phyloP scores from a whole-genome alignment of 1,284 basidiomycete genomes.

The Ustilago esculenta region DNA sequence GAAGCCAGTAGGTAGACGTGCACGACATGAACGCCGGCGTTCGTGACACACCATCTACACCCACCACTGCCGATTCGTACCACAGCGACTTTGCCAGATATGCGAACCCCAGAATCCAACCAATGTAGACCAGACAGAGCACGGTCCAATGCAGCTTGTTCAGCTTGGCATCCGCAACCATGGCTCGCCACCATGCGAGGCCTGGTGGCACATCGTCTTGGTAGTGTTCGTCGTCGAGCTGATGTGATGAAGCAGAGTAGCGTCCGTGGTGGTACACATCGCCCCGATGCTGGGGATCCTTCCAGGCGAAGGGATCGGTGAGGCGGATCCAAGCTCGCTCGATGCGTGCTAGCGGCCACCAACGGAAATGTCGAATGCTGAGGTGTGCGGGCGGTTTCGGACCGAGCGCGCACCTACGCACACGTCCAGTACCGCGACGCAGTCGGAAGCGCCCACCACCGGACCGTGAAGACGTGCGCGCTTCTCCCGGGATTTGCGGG shows the following conservation, averaged over 20 bases:
- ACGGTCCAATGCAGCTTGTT: slow-evolving; percentile 58
- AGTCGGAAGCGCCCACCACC: too few species aligned
- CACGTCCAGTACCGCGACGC: background rate
- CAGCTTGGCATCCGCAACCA: slow-evolving; percentile 30
- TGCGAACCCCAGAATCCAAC: slow-evolving; percentile 59
- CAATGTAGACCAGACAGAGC: slow-evolving; percentile 45
- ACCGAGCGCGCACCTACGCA: slow-evolving; percentile 33
- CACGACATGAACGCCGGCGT: slow-evolving; percentile 46
- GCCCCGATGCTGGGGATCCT: slow-evolving; percentile 17
- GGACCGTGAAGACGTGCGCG: background rate
- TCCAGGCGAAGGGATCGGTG: slow-evolving; percentile 50
- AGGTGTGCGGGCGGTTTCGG: slow-evolving; percentile 30
- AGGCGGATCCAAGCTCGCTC: slow-evolving; percentile 45
- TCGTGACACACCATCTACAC: slow-evolving; percentile 11
- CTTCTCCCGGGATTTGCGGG: background rate
- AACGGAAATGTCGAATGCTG: slow-evolving; percentile 52
- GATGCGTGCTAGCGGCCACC: slow-evolving; percentile 59
- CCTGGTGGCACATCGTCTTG: slow-evolving; percentile 10
- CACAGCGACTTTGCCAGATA: slow-evolving; percentile 52
- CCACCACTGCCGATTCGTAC: slow-evolving; percentile 46
- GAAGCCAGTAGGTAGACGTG: slow-evolving; percentile 64
- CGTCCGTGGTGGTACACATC: background rate
- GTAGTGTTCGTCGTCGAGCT: slow-evolving; percentile 3
- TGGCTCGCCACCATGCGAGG: slow-evolving; percentile 18
- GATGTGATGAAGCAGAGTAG: background rate